These are phyloP conservation scores for Steccherinum ochraceum DNA, from an alignment of 768 basidiomycete species.

Conservation along the genomic window DNA sequence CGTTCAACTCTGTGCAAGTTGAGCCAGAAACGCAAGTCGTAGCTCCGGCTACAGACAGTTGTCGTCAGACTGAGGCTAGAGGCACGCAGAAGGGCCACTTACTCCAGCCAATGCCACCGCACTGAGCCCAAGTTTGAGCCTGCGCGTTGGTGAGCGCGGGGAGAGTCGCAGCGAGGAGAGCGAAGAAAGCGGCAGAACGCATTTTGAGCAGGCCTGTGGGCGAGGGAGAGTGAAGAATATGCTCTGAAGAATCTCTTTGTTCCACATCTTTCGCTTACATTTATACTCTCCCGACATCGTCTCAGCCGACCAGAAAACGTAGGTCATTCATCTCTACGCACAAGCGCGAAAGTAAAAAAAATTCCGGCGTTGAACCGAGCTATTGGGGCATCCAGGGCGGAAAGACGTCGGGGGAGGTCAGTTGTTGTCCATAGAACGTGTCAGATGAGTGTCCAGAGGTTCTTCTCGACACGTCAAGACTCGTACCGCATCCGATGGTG, in stretches of 20 bases:
- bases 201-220: constrained; percentile 23
- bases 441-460: neutral
- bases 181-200: constrained; percentile 40
- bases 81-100: constrained; percentile 16
- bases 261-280: neutral
- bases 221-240: constrained; percentile 9
- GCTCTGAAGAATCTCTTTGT: constrained; percentile 5
- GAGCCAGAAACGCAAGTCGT: constrained; percentile 28
- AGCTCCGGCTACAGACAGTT: constrained; percentile 20
- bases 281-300: neutral
- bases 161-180: constrained; percentile 33
- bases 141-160: constrained; percentile 40
- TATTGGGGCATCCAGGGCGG: too few species aligned
- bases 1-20: constrained; percentile 23
- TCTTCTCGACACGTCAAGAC: neutral
- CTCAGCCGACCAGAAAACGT: neutral
- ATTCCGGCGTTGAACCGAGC: constrained; percentile 25
- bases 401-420: constrained; percentile 24
- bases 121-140: constrained; percentile 41
- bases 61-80: constrained; percentile 1
- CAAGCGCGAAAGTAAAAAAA: constrained; percentile 7
- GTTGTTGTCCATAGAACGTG: constrained; percentile 10
- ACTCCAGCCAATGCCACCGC: constrained; percentile 49
- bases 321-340: constrained; percentile 5
- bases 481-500: neutral